Conservation (phyloP, 2,329 filamentous ascomycete species). For the Neopestalotiopsis sp. region DNA sequence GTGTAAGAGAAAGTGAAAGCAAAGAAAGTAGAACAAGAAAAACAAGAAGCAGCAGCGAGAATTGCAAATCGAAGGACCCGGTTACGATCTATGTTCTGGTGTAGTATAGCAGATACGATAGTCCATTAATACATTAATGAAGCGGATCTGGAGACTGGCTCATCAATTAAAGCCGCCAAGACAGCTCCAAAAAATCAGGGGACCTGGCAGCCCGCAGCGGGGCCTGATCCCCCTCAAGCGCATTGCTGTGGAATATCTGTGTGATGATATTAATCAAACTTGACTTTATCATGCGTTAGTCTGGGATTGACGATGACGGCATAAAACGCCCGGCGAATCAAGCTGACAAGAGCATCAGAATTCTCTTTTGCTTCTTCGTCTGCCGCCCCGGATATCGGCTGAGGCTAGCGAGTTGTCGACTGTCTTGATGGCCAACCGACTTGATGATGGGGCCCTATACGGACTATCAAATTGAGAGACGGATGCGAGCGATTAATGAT, state of each 20-base stretch:
- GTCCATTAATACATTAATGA: neutral
- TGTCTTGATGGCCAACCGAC: neutral
- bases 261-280: conserved; percentile 11
- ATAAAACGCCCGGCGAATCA: neutral
- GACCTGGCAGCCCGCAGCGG: conserved; percentile 11
- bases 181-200: conserved; percentile 8
- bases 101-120: neutral
- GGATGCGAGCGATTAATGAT: neutral
- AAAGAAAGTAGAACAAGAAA: neutral
- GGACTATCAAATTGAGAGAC: neutral
- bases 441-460: neutral
- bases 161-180: neutral
- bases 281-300: conserved; percentile 8
- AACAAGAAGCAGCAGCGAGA: neutral
- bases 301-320: neutral
- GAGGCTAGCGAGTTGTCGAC: neutral
- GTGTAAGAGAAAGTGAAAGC: neutral
- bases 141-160: neutral
- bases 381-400: neutral
- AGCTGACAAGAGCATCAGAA: neutral
- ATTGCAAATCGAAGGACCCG: neutral
- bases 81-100: neutral
- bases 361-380: neutral
- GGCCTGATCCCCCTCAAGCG: neutral
- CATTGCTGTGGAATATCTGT: conserved; percentile 9